Percentiles rank a stretch among this genome's conserved stretches.
These are phyloP conservation scores for Hyphodiscus hymeniophilus DNA, from an alignment of 495 filamentous ascomycete genomes.

Conservation along the genomic window DNA sequence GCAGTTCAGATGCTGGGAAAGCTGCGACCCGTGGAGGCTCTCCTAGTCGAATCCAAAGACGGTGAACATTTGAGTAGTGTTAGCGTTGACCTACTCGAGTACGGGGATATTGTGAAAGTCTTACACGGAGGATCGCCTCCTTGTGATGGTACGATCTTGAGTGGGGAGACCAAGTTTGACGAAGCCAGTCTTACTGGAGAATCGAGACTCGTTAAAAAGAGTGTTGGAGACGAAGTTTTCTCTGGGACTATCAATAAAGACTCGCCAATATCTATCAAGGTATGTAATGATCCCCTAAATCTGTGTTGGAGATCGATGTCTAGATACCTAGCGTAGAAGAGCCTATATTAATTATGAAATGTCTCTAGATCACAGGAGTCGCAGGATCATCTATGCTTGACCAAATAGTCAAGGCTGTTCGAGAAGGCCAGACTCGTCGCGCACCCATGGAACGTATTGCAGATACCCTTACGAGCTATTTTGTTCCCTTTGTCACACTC, in stretches of 20 bases:
- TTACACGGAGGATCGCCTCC: constrained; percentile 78
- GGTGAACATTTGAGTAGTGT: constrained; percentile 23
- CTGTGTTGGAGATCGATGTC: too few relatives aligned
- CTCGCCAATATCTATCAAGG: constrained; percentile 55
- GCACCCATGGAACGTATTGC: constrained; percentile 84
- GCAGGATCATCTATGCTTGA: constrained; percentile 84
- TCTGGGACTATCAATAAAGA: constrained; percentile 83
- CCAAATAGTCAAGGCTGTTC: constrained; percentile 80
- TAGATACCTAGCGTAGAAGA: too few relatives aligned
- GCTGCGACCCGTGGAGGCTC: constrained; percentile 71
- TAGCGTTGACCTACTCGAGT: constrained; percentile 66
- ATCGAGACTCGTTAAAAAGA: constrained; percentile 67
- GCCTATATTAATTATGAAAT: too few relatives aligned
- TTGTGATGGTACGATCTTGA: constrained; percentile 65
- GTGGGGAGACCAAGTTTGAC: constrained; percentile 65
- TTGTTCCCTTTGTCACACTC: constrained; percentile 77
- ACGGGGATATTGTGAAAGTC: constrained; percentile 71
- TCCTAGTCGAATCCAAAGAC: constrained; percentile 44
- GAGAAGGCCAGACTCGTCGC: constrained; percentile 81
- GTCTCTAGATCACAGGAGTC: constrained; percentile 63
- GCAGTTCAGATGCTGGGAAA: constrained; percentile 74
- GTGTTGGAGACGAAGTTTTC: constrained; percentile 62
- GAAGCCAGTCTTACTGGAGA: constrained; percentile 91
- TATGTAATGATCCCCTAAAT: too few relatives aligned
- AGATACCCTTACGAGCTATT: constrained; percentile 77